A percentile compares a stretch with the other conserved stretches of the same genome.
These are phyloP conservation scores for Fusarium sarcochroum DNA, from an alignment of 2,329 filamentous ascomycete species.

Conservation along the genomic window DNA sequence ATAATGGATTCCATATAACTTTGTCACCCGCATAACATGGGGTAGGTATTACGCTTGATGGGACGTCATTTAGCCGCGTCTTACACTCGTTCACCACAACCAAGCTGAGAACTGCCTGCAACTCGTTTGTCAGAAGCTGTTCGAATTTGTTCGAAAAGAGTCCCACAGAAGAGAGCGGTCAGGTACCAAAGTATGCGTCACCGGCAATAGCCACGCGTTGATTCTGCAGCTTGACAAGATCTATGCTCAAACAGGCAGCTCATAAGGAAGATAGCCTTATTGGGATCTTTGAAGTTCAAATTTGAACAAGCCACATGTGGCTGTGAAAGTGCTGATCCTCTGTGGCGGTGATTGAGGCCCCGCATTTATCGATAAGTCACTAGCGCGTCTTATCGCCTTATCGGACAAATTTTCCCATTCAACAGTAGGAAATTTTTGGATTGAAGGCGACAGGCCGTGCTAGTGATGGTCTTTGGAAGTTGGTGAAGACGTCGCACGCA, in stretches of 20 bases:
- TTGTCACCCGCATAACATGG: background rate
- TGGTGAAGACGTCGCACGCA: slow-evolving; percentile 50
- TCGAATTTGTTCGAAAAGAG: background rate
- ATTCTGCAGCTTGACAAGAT: slow-evolving; percentile 17
- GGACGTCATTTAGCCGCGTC: slow-evolving; percentile 12
- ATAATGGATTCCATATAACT: background rate
- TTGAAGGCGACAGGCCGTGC: slow-evolving; percentile 29
- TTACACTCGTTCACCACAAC: background rate
- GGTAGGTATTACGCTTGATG: background rate
- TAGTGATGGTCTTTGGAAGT: slow-evolving; percentile 42
- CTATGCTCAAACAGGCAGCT: slow-evolving; percentile 44
- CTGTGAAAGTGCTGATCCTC: background rate
- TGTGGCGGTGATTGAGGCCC: background rate
- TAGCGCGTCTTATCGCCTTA: slow-evolving; percentile 17
- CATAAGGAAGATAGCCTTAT: background rate
- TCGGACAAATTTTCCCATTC: slow-evolving; percentile 45
- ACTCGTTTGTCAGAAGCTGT: background rate
- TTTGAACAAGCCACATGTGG: slow-evolving; percentile 23
- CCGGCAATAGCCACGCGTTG: slow-evolving; percentile 14
- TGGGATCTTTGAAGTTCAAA: slow-evolving; percentile 2
- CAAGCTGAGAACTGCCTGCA: no score
- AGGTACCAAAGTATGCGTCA: slow-evolving; percentile 24
- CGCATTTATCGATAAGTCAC: slow-evolving; percentile 42
- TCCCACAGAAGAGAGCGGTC: background rate
- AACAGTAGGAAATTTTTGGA: slow-evolving; percentile 46